These are phyloP conservation scores for Hypoxylon trugodes DNA, from an alignment of 495 filamentous ascomycete genomes.

Conservation along the genomic window DNA sequence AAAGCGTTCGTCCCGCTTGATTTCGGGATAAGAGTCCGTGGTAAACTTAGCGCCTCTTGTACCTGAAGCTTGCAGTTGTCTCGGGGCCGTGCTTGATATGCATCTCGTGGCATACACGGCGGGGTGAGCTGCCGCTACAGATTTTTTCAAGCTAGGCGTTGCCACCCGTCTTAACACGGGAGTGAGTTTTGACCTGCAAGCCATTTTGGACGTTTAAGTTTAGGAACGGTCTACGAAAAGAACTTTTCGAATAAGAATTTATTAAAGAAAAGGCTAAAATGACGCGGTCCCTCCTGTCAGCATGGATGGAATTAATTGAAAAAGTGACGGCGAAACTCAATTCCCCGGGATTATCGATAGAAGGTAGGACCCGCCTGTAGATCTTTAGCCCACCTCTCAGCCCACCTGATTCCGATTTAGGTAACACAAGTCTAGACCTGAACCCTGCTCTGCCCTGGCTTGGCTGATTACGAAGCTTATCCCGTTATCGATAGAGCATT, in stretches of 20 bases:
- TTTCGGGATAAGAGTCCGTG: conserved; percentile 81
- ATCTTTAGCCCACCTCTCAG: neutral
- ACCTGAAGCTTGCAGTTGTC: conserved; percentile 40
- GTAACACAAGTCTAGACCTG: neutral
- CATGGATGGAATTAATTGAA: neutral
- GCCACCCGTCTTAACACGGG: conserved; percentile 37
- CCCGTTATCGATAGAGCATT: conserved; percentile 29
- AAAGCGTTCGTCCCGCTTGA: conserved; percentile 81
- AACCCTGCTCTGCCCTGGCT: neutral
- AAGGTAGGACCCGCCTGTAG: neutral
- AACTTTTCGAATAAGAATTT: conserved; percentile 1
- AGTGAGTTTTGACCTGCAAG: conserved; percentile 38
- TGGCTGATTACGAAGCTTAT: too few species aligned
- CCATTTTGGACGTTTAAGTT: conserved; percentile 23
- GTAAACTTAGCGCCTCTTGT: conserved; percentile 74
- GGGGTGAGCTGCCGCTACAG: conserved; percentile 1
- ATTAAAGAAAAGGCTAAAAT: neutral
- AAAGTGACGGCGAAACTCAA: conserved; percentile 26
- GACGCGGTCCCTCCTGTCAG: too few species aligned
- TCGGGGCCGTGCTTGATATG: conserved; percentile 47
- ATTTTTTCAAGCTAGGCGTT: conserved; percentile 24
- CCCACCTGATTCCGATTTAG: conserved; percentile 17
- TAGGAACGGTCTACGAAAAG: neutral
- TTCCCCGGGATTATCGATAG: conserved; percentile 16
- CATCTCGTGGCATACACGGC: conserved; percentile 30